Evolutionary conservation across 768 basidiomycete species (phyloP), one percentile per base, ranked within the genome.

Genomic region (Russula compacta): DNA sequence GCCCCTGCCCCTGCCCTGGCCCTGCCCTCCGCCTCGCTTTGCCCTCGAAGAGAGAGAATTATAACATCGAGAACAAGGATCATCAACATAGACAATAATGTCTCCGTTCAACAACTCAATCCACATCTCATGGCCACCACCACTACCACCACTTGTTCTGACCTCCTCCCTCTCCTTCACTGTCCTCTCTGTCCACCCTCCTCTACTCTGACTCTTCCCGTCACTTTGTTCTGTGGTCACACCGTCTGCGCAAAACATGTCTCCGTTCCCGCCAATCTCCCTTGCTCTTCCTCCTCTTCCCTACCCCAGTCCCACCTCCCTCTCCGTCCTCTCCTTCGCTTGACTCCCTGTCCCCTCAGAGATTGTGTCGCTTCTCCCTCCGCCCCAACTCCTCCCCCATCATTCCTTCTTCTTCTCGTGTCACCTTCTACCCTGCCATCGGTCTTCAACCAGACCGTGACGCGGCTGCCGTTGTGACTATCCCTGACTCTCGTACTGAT

Each of bases 201-300:
- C 1, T 43, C 71, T 24, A 58, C 73, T 56, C 75, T 85, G 24
- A 59, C 67, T 24, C 69, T 74, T 4, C 84, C 85, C 2, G 74
- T 80, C 39, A 81, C 77, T 9, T 83, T 95, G 43, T 80, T 76
- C 67, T 97, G 93, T 69, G 93, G 93, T 56, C 93, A 97, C 70
- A 79, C 92, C 21, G 64, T 95, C 64, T 97, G 92, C 67, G 71
- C 82, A 0, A 48, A 66, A 78, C 58, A 70, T 61, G 64, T 65
- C 66, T 44, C 61, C 12, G 51, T 66, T 42, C 64, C 66, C 15
- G 24, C 66, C 55, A 60, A 54, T 54, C 17, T 6, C n/a, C n/a
- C 53, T 33, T 32, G n/a, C 11, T 7, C 7, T 33, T 32, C 40
- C 11, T 7, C 7, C 62, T 56, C 64, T 47, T 32, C 53, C 56